Base-by-base conservation (phyloP, 768 basidiomycete genomes). In the Panaeolus cyanescens region DNA sequence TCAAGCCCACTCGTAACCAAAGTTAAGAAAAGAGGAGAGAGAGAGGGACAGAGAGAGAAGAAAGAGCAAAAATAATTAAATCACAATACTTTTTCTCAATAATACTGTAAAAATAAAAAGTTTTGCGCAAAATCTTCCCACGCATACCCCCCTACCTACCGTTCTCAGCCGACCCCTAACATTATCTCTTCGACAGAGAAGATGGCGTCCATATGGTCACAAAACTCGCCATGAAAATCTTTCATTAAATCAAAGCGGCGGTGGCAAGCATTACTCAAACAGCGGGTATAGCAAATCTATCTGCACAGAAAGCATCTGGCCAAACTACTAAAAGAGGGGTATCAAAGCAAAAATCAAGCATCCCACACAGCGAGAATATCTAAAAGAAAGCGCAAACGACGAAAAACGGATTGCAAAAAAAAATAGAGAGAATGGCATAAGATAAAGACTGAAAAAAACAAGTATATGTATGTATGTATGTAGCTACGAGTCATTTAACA, bases 381-480 rank as follows among this genome's bases (percentile, higher is more conserved):
- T 7, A 20, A 55, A 56, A 32, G 22, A 54, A 22, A 39, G 39
- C 32, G 37, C 7, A 53, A 28, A 36, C 4, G 13, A 28, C 42
- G 5, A 50, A 40, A 57, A 6, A 22, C n/a, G n/a, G n/a, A n/a
- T n/a, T n/a, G 34, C 33, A 31, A 36, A 20, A 59, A 39, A 37
- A 4, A 37, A 36, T 32, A 5, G 50, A 32, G 40, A 5, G 22
- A 4, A 30, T 15, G 56, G 19, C 30, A 54, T 33, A 62, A 12
- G 20, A 40, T 31, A 61, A 45, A 54, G 34, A 15, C 5, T 8
- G 36, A 58, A 31, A 53, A 50, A 19, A 31, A 55, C 53, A 65
- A 69, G 62, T 73, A 74, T 74, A 74, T 72, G 39, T 42, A 42
- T 42, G 39, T 42, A 42, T 42, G 39, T 42, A 42, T 42, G 39